Evolutionary conservation across 1,284 basidiomycete species (phyloP).

Genomic region (Vanrija sp.): DNA sequence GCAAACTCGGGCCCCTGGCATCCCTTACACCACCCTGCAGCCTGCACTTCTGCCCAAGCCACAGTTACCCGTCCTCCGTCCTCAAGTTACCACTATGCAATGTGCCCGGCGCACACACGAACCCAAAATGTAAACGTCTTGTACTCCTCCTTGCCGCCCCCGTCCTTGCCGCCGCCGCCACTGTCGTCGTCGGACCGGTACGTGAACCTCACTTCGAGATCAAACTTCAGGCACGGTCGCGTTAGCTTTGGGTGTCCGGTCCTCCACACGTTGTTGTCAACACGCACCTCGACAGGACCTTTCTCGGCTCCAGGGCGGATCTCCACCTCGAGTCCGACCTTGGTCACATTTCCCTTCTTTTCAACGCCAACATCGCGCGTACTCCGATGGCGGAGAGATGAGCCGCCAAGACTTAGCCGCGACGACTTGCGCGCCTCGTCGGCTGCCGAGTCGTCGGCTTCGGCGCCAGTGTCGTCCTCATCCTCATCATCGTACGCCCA

Average conservation of each 20-base stretch:
- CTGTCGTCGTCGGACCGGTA: conserved; percentile 75
- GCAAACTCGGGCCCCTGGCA: no score
- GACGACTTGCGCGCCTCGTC: conserved; percentile 17
- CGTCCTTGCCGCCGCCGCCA: conserved; percentile 11
- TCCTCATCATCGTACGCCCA: conserved; percentile 89
- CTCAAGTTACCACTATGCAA: no score
- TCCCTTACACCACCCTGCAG: no score
- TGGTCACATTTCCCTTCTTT: conserved; percentile 72
- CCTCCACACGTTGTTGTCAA: background rate
- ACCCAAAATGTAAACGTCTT: conserved; percentile 48
- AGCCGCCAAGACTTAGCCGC: conserved; percentile 49
- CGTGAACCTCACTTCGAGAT: conserved; percentile 85
- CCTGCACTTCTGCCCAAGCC: no score
- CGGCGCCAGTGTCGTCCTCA: conserved; percentile 66
- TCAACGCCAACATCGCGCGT: conserved; percentile 38
- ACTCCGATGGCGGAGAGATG: conserved; percentile 29
- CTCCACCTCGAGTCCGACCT: conserved; percentile 57
- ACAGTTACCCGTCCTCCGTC: no score
- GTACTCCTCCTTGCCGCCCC: conserved; percentile 33
- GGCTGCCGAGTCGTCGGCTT: conserved; percentile 35
- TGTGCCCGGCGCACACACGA: conserved; percentile 34
- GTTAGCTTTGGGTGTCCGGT: no score
- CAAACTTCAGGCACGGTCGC: conserved; percentile 61
- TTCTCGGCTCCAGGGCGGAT: conserved; percentile 15
- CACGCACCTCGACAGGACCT: conserved; percentile 23